Evolutionary conservation across 768 basidiomycete species (phyloP), one percentile per base, ranked within the genome.

Genomic region (Rhodocollybia butyracea): DNA sequence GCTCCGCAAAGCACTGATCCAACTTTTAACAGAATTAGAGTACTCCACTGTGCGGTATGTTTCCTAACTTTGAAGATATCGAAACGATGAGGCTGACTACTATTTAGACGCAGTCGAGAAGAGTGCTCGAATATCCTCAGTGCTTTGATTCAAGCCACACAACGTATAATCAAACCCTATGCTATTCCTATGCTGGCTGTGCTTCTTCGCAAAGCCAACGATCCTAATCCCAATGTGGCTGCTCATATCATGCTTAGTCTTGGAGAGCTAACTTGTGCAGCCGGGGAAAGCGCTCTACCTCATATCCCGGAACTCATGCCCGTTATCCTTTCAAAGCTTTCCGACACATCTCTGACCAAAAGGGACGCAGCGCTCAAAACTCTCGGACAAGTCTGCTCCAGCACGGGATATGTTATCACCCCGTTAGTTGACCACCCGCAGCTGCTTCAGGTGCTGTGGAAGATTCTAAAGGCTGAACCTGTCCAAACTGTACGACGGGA

Each of bases 341-440:
- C 89, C n/a, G 97, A 98, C 66, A 88, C 95, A 22, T 85, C 92
- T 0, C 78, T 88, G 2, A 77, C 84, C 39, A 98, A 97, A 72
- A 84, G 97, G 41, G 94, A 98, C 67, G 94, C 97, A 38, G 95
- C 97, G 3, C 73, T 99, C 32, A 88, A 89, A 57, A 94, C 97
- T 0, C 81, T 99, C 21, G 97, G 97, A 2, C 97, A 98, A 71
- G 80, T 99, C 11, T 96, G 94, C 62, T 92, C 92, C 7, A 95
- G 93, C 68, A 94, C 96, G 0, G 94, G 94, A 54, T 97, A 94
- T 64, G 96, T 98, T 21, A 91, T 98, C 59, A 74, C 86, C 29
- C 96, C 97, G 1, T 78, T 97, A 46, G 79, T 94, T 38, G 93
- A 98, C 54, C 83, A 98, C 69, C 95, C 96, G 7, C 87, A 94